These are phyloP conservation scores for Cunninghamia lanceolata DNA, from an alignment of 75 land plant species.

Conservation along the genomic window DNA sequence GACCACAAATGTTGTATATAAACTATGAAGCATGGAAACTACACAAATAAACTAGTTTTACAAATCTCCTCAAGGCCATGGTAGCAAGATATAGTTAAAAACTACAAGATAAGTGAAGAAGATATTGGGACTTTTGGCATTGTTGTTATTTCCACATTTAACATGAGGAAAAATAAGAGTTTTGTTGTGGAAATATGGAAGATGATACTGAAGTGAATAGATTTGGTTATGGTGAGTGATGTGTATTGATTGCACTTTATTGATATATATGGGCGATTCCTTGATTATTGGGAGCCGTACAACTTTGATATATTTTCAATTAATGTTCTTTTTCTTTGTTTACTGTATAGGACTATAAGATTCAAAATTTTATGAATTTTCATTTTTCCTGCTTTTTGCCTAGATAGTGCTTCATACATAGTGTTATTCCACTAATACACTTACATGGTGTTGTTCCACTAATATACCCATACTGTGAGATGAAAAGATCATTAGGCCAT, in stretches of 20 bases:
- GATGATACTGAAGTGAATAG: background rate
- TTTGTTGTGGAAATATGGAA: background rate
- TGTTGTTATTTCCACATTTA: too few species aligned
- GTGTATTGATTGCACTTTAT: background rate
- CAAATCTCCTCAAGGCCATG: too few species aligned
- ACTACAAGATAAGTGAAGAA: too few species aligned
- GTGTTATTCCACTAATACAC: too few species aligned
- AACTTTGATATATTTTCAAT: background rate
- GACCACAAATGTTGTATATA: too few species aligned
- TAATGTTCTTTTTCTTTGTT: background rate
- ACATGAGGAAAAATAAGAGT: background rate
- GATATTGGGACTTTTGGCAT: background rate
- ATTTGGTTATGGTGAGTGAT: background rate
- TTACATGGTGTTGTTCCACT: background rate
- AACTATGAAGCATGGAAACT: too few species aligned
- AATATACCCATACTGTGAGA: background rate
- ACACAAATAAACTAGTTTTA: too few species aligned
- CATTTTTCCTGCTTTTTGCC: background rate
- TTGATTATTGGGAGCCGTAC: background rate
- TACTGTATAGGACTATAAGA: background rate
- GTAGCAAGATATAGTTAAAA: too few species aligned
- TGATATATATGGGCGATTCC: background rate
- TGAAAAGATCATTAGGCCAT: background rate
- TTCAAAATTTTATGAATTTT: background rate
- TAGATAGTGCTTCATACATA: background rate